Base-by-base conservation (phyloP, 2,329 filamentous ascomycete species). In the Dactylellina leptospora region DNA sequence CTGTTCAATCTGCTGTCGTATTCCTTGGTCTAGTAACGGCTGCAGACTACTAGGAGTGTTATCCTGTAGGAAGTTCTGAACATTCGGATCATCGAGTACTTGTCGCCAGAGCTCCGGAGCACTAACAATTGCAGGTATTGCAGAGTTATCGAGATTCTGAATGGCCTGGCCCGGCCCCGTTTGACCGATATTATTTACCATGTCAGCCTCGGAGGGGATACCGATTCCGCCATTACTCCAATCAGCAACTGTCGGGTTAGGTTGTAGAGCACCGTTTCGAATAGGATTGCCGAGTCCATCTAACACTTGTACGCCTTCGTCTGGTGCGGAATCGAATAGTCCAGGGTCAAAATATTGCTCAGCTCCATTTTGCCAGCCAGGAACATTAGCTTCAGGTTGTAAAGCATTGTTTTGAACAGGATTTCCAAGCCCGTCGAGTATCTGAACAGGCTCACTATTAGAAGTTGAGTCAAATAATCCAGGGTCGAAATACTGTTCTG, bases 71-170 rank as follows among this genome's bases (percentile, higher is more conserved):
- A 70, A 62, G 9, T 44, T 4, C 22, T 62, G 56, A 13, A 62
- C 22, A 10, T 58, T 56, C 4, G 56, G 56, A 20, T 55, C 27
- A 28, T 58, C 42, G 3, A 70, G 30, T 9, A 62, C 56, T 23
- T 56, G 45, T 6, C 44, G 40, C 64, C 64, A 70, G 3, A 70
- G 33, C n/a, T 56, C 56, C 0, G 56, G 56, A n/a, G 22, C 56
- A 11, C 42, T 62, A 20, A 53, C 50, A 10, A 70, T 56, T 8
- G 56, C 56, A 1, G 56, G 56, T 5, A 70, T 13, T 8, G 51
- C 28, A 1, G 9, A 23, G 16, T 38, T 47, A 18, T 70, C 55
- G n/a, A 27, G 5, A 13, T 33, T 38, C 6, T 56, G 38, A 22
- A 70, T 42, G 6, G 40, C 33, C 18, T 58, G 51, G 11, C 51